Evolutionary conservation across 805 yeast genomes (phyloP).

Genomic region (Zygosaccharomyces bisporus): DNA sequence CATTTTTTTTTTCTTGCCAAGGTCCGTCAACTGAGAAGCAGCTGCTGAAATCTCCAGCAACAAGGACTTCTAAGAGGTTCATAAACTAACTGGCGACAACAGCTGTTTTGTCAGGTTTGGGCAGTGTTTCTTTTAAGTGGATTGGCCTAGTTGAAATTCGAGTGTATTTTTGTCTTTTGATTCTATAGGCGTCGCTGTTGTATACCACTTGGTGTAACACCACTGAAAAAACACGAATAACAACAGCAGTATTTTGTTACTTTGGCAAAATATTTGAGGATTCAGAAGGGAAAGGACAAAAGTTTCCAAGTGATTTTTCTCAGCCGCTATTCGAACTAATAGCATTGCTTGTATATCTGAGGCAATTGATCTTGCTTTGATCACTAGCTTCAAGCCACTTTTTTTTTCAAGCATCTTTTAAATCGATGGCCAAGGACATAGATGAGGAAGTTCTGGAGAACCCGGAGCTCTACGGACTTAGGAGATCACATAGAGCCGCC

Average conservation of each 20-base stretch:
- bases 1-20: constrained; percentile 7
- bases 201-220: not conserved
- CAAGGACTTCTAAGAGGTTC: not conserved
- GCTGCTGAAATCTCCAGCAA: not conserved
- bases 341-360: not conserved
- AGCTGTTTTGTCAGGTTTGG: not conserved
- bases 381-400: not conserved
- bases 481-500: constrained; percentile 69
- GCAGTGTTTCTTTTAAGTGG: not conserved
- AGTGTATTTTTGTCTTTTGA: not conserved
- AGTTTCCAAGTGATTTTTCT: not conserved
- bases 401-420: constrained; percentile 1
- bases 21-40: not conserved
- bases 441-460: constrained; percentile 57
- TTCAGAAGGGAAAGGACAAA: not conserved
- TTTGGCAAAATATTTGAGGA: not conserved
- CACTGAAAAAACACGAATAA: not conserved
- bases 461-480: constrained; percentile 80
- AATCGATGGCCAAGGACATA: constrained; percentile 29
- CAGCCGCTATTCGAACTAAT: not conserved
- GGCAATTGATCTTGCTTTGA: not conserved
- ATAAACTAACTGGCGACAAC: not conserved
- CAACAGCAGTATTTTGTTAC: not conserved
- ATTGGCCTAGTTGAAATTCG: not conserved
- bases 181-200: not conserved